Percentiles rank a stretch among this genome's conserved stretches.
phyloP scores from a whole-genome alignment of 202 grass and related monocot genomes.

The Musa balbisiana region DNA sequence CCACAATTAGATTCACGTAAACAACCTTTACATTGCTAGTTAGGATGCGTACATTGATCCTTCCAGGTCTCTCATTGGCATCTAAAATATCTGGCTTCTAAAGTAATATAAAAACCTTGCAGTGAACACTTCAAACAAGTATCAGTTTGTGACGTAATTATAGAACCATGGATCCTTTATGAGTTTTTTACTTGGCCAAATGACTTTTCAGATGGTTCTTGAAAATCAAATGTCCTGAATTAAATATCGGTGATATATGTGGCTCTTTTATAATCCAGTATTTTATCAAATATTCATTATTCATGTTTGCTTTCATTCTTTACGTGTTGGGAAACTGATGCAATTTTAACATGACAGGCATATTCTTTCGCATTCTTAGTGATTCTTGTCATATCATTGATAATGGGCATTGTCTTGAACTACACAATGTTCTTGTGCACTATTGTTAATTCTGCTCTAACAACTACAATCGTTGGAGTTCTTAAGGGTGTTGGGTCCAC shows the following conservation, averaged over 20 bases:
- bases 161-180: too few species aligned
- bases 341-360: constrained; percentile 24
- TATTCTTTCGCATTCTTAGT: constrained; percentile 44
- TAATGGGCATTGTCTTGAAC: constrained; percentile 85
- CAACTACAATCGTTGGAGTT: constrained; percentile 93
- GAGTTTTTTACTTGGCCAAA: too few species aligned
- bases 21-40: too few species aligned
- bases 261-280: background rate
- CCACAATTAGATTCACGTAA: too few species aligned
- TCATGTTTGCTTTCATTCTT: background rate
- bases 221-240: too few species aligned
- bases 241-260: background rate
- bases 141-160: too few species aligned
- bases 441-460: constrained; percentile 88
- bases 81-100: too few species aligned
- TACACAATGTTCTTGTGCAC: constrained; percentile 98
- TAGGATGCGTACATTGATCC: too few species aligned
- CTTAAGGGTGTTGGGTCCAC: constrained; percentile 92
- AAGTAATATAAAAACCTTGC: too few species aligned
- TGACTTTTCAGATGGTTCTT: too few species aligned
- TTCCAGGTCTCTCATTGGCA: too few species aligned
- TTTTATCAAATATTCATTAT: background rate
- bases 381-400: constrained; percentile 60
- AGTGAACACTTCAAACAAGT: too few species aligned
- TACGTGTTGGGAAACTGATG: background rate